Evolutionary conservation across 371 early-diverging fungal species (phyloP).

Genomic region (Syncephalastrum contaminatum): DNA sequence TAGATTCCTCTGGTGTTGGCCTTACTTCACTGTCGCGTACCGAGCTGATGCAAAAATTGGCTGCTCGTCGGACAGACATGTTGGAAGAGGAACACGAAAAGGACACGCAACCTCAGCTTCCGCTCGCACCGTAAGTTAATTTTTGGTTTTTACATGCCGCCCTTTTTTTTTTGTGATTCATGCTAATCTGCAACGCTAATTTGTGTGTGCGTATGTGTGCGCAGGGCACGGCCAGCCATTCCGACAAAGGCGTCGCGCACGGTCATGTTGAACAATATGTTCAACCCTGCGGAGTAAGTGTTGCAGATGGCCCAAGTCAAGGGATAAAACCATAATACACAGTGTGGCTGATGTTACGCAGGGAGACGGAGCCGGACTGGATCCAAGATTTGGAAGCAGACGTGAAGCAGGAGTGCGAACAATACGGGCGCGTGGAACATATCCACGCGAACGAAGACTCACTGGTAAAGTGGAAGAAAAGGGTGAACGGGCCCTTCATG

Average conservation of each 20-base stretch:
- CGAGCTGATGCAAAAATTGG: conserved; percentile 88
- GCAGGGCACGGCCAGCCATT: conserved; percentile 45
- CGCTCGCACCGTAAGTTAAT: conserved; percentile 21
- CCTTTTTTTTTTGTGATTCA: conserved; percentile 9
- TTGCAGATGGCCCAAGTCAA: background rate
- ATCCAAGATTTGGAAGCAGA: conserved; percentile 85
- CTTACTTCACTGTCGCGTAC: conserved; percentile 74
- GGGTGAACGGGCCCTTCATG: background rate
- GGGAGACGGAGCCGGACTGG: conserved; percentile 89
- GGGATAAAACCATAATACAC: too few relatives aligned
- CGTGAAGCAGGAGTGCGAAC: conserved; percentile 79
- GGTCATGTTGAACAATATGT: conserved; percentile 90
- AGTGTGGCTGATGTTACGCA: conserved; percentile 22
- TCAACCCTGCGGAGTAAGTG: conserved; percentile 83
- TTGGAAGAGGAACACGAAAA: conserved; percentile 14
- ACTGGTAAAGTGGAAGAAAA: conserved; percentile 31
- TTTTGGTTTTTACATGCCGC: background rate
- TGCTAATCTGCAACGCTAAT: conserved; percentile 1
- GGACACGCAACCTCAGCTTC: background rate
- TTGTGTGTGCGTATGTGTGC: background rate
- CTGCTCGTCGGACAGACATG: conserved; percentile 45
- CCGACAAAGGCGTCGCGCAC: conserved; percentile 51
- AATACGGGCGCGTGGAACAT: conserved; percentile 77
- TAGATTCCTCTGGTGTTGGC: conserved; percentile 68
- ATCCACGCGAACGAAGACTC: conserved; percentile 73